Conservation (phyloP, 1,139 yeast genomes). For the Hanseniaspora gamundiae region DNA sequence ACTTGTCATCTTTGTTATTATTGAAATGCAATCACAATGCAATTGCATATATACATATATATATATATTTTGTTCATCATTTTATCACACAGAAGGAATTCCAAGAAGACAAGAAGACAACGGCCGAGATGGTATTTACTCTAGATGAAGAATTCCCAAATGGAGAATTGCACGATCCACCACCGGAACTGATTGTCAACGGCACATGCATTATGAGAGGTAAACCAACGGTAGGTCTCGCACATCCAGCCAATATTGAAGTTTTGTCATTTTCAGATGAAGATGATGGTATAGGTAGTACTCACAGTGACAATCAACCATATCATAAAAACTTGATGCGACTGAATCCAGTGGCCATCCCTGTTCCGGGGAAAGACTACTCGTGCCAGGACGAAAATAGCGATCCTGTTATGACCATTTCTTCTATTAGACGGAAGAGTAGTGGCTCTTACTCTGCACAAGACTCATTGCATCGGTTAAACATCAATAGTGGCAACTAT, state of each 20-base stretch:
- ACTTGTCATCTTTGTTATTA: too few species aligned
- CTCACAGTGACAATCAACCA: slow-evolving; percentile 2
- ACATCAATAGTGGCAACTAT: not conserved
- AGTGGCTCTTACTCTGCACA: not conserved
- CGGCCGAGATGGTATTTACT: slow-evolving; percentile 12
- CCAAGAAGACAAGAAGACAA: not conserved
- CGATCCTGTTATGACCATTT: not conserved
- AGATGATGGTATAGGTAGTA: slow-evolving; percentile 3
- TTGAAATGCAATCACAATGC: too few species aligned
- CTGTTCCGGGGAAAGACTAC: slow-evolving; percentile 1
- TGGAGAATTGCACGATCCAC: not conserved
- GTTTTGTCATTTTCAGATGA: slow-evolving; percentile 5
- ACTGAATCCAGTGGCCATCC: slow-evolving; percentile 8
- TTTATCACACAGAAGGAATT: too few species aligned
- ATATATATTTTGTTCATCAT: too few species aligned
- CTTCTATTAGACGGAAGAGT: not conserved
- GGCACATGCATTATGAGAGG: slow-evolving; percentile 10
- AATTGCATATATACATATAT: too few species aligned
- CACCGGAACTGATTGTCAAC: slow-evolving; percentile 8
- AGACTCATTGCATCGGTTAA: not conserved
- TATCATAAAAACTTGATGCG: slow-evolving; percentile 10
- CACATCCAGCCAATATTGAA: slow-evolving; percentile 1
- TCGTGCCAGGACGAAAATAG: not conserved
- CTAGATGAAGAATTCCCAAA: slow-evolving; percentile 19
- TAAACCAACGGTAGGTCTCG: slow-evolving; percentile 7